A percentile compares a stretch with the other conserved stretches of the same genome.
Evolutionary conservation across 345 rosid species (phyloP).

Genomic region (Arabidopsis suecica): DNA sequence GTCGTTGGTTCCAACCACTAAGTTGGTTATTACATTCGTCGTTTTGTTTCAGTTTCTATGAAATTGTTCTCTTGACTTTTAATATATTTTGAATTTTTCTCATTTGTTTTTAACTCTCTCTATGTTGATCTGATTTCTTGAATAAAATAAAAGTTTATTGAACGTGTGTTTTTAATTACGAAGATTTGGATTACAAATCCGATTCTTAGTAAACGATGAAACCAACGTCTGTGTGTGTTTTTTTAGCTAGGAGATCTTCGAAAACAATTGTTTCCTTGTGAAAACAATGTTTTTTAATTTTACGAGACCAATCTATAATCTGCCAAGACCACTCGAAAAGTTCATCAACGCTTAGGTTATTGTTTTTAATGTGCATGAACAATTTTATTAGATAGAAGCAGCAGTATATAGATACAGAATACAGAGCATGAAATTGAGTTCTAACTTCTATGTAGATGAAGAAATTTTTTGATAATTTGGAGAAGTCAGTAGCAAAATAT

Average conservation of each 20-base stretch:
- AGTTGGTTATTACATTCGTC: slow-evolving; percentile 20
- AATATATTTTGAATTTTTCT: background rate
- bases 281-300: background rate
- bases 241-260: background rate
- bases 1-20: slow-evolving; percentile 40
- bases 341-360: too few species aligned
- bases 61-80: slow-evolving; percentile 31
- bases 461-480: background rate
- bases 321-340: too few species aligned
- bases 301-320: background rate
- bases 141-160: slow-evolving; percentile 9
- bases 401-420: background rate
- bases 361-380: too few species aligned
- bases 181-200: slow-evolving; percentile 7
- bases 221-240: too few species aligned
- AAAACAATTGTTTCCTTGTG: background rate
- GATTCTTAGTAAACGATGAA: background rate
- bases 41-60: slow-evolving; percentile 16
- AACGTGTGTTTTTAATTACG: background rate
- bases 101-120: slow-evolving; percentile 1
- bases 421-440: background rate
- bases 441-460: too few species aligned
- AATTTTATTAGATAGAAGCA: background rate
- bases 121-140: slow-evolving; percentile 22
- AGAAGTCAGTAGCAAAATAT: background rate